Percentiles rank a stretch among this genome's conserved stretches.
Conservation (phyloP, 306 rosid species). For the Vigna unguiculata region DNA sequence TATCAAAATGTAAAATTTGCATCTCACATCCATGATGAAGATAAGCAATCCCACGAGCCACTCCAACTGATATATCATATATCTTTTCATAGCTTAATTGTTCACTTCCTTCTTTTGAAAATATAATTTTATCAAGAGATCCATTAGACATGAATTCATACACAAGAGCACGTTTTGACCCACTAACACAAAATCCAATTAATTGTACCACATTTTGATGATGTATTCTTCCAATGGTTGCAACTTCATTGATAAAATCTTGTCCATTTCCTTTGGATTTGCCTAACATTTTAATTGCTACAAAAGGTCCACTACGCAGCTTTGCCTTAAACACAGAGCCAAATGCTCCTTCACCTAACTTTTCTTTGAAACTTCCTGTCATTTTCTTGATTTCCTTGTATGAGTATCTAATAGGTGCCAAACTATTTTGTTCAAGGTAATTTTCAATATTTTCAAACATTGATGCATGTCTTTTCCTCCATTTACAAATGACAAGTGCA, state of each 20-base stretch:
- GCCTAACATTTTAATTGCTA: not conserved
- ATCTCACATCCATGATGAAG: not conserved
- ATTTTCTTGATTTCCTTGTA: not conserved
- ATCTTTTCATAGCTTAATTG: not conserved
- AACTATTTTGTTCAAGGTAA: not conserved
- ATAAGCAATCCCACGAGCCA: not conserved
- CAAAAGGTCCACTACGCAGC: not conserved
- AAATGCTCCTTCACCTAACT: not conserved
- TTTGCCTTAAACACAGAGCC: not conserved
- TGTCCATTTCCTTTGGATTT: not conserved
- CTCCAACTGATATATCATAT: not conserved
- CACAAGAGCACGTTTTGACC: not conserved
- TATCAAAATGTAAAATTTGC: not conserved
- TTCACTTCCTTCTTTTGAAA: not conserved
- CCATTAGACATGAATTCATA: not conserved
- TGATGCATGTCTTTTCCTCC: not conserved
- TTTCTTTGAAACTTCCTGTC: fast-evolving
- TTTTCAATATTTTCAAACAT: not conserved
- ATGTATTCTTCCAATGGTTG: not conserved
- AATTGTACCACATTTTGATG: not conserved
- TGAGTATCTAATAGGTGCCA: not conserved
- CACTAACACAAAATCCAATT: not conserved
- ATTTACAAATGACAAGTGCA: not conserved
- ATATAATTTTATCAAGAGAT: not conserved
- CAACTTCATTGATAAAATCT: not conserved